A percentile compares a stretch with the other conserved stretches of the same genome.
These are phyloP conservation scores for Citropsis articulata DNA, from an alignment of 345 rosid genomes.

Conservation along the genomic window DNA sequence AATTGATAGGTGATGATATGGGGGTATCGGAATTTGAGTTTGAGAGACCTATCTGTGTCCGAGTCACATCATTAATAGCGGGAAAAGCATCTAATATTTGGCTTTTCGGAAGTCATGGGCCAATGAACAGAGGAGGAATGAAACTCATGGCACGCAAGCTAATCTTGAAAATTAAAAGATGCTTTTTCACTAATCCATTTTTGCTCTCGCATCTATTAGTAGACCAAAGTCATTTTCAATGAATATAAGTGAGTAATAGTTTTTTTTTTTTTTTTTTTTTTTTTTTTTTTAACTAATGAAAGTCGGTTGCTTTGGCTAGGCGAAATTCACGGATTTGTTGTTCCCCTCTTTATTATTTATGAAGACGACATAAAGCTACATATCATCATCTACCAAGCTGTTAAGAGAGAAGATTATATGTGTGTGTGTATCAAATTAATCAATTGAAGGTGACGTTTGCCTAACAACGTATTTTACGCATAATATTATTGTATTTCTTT, in stretches of 20 bases:
- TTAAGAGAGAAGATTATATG: not conserved
- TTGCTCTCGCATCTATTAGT: not conserved
- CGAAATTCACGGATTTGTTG: slow-evolving; percentile 32
- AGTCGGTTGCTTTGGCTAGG: slow-evolving; percentile 25
- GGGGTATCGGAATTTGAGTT: not conserved
- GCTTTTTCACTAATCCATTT: not conserved
- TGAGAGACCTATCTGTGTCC: not conserved
- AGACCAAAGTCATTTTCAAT: not conserved
- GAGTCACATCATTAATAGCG: slow-evolving; percentile 10
- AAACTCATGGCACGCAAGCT: not conserved
- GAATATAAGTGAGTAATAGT: not conserved
- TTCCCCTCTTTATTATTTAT: slow-evolving; percentile 17
- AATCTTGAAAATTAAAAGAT: not conserved
- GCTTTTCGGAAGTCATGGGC: not conserved
- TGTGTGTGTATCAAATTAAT: not conserved
- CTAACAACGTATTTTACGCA: slow-evolving; percentile 21
- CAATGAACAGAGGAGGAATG: not conserved
- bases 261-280: no score
- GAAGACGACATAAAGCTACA: slow-evolving; percentile 20
- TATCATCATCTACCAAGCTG: not conserved
- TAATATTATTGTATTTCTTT: slow-evolving; percentile 8
- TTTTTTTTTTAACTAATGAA: not conserved
- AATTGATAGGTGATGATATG: no score
- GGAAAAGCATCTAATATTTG: slow-evolving; percentile 19
- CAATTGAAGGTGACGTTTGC: slow-evolving; percentile 50